Base-by-base conservation (phyloP, 164 flowering plant genomes). In the Brasenia schreberi region DNA sequence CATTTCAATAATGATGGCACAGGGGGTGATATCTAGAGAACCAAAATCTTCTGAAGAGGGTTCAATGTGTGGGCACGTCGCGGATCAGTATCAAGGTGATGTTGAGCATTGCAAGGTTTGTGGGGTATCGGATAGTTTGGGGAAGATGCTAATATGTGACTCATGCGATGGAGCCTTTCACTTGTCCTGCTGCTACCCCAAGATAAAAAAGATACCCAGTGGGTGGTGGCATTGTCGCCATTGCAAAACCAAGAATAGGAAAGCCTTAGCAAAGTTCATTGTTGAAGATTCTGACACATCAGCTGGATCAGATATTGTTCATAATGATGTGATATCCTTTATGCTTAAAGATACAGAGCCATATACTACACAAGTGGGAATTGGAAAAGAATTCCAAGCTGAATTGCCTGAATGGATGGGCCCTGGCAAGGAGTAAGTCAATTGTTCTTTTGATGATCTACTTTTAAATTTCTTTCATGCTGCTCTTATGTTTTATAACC, bases 341-440 rank as follows among this genome's bases (percentile, higher is more conserved):
- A 89, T 87, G 98, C 77, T 90, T 77, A 76, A 66, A 63, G 93
- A 86, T 59, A 68, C 71, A 42, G 82, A 77, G 61, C 84, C 90
- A 4, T 82, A 84, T 75, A 78, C 65, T 69, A 72, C 87, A 19
- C 77, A 78, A 27, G 94, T 86, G 74, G 87, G 96, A 68, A 66
- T 88, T 79, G 97, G 98, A 33, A 83, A 85, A 77, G 83, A 74
- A 60, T 90, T 85, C 73, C 97, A 93, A 84, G 96, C 88, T 52
- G 80, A 80, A 16, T 83, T 93, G 76, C 87, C 94, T 61, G 83
- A 81, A 52, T 94, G 96, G 96, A 69, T 78, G 64, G 92, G 90
- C 77, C 88, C 92, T 62, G 42, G 74, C 58, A 64, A 67, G 11
- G 71, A 72, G 98, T 93, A 84, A 64, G 90, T 49, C 56, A 49